These are phyloP conservation scores for Phytophthora boehmeriae DNA, from an alignment of 352 stramenopile genomes.

Conservation along the genomic window DNA sequence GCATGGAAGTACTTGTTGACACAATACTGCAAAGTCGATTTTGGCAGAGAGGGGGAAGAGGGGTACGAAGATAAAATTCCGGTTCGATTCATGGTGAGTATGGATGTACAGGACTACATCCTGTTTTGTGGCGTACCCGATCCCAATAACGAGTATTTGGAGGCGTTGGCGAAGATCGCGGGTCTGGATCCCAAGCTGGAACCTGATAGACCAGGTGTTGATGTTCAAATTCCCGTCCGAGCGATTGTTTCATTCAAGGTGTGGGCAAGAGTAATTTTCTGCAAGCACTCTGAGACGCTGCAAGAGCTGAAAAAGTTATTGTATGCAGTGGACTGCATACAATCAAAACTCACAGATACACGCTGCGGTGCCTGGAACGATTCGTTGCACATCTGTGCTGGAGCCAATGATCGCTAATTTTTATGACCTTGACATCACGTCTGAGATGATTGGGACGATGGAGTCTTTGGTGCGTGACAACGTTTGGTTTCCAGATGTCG, in stretches of 20 bases:
- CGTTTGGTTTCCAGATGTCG: background rate
- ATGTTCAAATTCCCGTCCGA: background rate
- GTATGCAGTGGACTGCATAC: background rate
- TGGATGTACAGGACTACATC: too few relatives aligned
- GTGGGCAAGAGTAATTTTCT: background rate
- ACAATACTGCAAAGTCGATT: constrained; percentile 19
- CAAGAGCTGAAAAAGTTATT: background rate
- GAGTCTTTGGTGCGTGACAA: background rate
- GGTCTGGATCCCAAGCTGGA: background rate
- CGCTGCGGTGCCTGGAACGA: background rate
- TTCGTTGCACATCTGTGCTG: background rate
- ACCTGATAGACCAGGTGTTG: background rate
- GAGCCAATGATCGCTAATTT: background rate
- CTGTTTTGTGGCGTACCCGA: too few relatives aligned
- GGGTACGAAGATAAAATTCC: constrained; percentile 19
- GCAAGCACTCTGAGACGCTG: background rate
- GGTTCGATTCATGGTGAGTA: background rate
- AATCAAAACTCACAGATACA: background rate
- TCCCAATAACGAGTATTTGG: background rate
- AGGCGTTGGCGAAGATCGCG: background rate
- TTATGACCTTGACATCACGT: background rate
- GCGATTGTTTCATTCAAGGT: background rate
- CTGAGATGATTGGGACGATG: background rate
- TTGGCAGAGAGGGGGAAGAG: constrained; percentile 8
- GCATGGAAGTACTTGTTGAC: constrained; percentile 25